Conservation (phyloP, 371 early-diverging fungal genomes). For the Syncephalastrum racemosum region DNA sequence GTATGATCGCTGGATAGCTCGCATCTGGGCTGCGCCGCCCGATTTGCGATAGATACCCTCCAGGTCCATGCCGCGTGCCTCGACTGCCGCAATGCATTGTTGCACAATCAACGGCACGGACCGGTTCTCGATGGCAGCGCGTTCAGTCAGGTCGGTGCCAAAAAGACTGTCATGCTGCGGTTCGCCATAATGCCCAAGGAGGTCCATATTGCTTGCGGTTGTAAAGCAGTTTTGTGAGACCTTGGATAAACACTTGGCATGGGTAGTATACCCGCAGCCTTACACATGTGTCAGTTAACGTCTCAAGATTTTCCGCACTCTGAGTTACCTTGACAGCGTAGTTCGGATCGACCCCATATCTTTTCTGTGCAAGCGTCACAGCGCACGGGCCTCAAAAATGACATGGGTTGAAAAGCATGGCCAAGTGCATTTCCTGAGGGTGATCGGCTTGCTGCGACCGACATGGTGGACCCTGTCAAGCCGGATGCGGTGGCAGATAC, state of each 20-base stretch:
- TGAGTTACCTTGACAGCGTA: constrained; percentile 66
- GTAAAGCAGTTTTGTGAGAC: constrained; percentile 36
- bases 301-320: background rate
- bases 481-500: too few relatives aligned
- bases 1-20: constrained; percentile 56
- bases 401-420: constrained; percentile 63
- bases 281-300: background rate
- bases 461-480: too few relatives aligned
- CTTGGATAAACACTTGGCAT: constrained; percentile 51
- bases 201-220: constrained; percentile 7
- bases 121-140: constrained; percentile 29
- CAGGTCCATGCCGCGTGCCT: constrained; percentile 71
- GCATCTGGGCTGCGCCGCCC: constrained; percentile 84
- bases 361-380: constrained; percentile 87
- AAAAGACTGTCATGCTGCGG: constrained; percentile 20
- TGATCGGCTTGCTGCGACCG: too few relatives aligned
- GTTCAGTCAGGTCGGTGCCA: constrained; percentile 31
- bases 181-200: background rate
- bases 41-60: constrained; percentile 95
- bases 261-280: constrained; percentile 55
- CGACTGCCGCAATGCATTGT: constrained; percentile 78
- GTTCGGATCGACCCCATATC: constrained; percentile 80
- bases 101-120: constrained; percentile 73
- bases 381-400: constrained; percentile 67
- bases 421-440: background rate